Evolutionary conservation across 208 protist genomes (phyloP).

Genomic region (Acanthamoeba royreba): DNA sequence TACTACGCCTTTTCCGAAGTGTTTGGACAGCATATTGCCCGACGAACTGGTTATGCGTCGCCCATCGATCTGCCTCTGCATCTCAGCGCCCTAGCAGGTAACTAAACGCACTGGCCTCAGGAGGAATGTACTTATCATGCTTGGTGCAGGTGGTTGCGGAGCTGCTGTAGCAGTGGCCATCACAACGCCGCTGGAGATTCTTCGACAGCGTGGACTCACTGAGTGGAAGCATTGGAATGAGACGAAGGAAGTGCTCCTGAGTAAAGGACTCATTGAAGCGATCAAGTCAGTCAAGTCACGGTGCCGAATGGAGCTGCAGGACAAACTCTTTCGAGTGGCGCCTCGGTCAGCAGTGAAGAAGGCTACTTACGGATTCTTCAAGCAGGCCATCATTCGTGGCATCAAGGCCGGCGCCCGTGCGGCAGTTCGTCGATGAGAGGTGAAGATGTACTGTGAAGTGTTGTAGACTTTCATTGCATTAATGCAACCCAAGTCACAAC

Average conservation of each 20-base stretch:
- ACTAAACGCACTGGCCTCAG: neutral
- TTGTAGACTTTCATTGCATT: no score
- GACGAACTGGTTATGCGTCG: neutral
- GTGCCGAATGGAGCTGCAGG: neutral
- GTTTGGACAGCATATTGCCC: neutral
- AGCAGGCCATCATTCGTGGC: neutral
- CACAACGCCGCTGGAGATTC: neutral
- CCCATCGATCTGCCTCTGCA: neutral
- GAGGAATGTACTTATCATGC: neutral
- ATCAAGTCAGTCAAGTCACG: neutral
- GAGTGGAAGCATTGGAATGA: neutral
- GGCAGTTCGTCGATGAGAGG: neutral
- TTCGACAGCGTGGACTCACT: neutral
- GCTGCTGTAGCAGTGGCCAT: neutral
- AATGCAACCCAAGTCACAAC: no score
- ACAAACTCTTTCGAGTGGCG: neutral
- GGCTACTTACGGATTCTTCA: slow-evolving; percentile 22
- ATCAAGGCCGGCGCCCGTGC: neutral
- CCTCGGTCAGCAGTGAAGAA: neutral
- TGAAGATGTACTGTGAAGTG: neutral
- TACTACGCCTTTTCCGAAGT: neutral
- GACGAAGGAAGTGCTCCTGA: neutral
- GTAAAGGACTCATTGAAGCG: neutral
- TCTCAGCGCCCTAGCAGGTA: neutral
- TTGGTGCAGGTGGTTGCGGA: neutral